Percentiles rank a stretch among this genome's conserved stretches.
These are phyloP conservation scores for Orobanche coerulescens DNA, from an alignment of 257 asterid species.

Conservation along the genomic window DNA sequence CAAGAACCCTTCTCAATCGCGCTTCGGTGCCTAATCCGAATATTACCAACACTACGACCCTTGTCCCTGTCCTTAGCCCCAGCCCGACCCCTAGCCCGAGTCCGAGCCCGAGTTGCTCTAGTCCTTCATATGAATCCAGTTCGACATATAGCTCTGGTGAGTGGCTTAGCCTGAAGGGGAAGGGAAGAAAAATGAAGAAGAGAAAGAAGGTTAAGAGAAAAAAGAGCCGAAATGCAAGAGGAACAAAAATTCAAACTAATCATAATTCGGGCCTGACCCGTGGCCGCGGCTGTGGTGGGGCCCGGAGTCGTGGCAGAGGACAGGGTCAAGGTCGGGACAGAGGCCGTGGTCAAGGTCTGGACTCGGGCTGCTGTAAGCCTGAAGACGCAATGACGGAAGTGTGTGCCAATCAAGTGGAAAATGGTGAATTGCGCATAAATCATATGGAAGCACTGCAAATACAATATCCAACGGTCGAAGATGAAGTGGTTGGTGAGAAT, in stretches of 20 bases:
- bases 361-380: not conserved
- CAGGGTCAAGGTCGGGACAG: slow-evolving; percentile 7
- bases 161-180: slow-evolving; percentile 5
- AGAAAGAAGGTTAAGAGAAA: not conserved
- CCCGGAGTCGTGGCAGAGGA: not conserved
- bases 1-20: not conserved
- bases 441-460: not conserved
- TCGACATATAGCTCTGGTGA: slow-evolving; percentile 26
- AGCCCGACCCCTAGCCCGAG: slow-evolving; percentile 1
- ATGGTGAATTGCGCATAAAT: not conserved
- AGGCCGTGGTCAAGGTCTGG: not conserved
- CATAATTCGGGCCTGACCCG: not conserved
- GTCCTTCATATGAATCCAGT: slow-evolving; percentile 20
- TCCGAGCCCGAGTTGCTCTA: slow-evolving; percentile 16
- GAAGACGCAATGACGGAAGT: slow-evolving; percentile 1
- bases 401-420: not conserved
- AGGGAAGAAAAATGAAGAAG: slow-evolving; percentile 9
- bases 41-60: not conserved
- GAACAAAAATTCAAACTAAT: not conserved
- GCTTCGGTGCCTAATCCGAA: not conserved
- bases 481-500: slow-evolving; percentile 14
- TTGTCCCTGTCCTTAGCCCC: slow-evolving; percentile 1
- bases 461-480: not conserved
- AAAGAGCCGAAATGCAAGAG: slow-evolving; percentile 3
- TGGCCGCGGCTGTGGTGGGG: slow-evolving; percentile 2